These are phyloP conservation scores for Ganoderma meredithae DNA, from an alignment of 1,284 basidiomycete genomes.

Conservation along the genomic window DNA sequence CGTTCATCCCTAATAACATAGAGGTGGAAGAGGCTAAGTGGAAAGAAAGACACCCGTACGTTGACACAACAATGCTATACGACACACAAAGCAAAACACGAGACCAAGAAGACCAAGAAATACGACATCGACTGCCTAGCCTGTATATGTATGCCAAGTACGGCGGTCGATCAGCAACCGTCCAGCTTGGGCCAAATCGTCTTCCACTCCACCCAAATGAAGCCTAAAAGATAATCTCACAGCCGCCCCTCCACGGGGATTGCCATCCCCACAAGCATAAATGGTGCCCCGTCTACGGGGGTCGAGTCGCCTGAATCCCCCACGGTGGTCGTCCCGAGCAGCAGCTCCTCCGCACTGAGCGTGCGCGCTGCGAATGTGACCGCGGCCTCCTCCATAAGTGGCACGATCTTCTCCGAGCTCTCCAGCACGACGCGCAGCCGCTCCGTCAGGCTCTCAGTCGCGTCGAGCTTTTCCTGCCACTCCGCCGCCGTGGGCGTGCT, in stretches of 20 bases:
- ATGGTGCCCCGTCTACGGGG: constrained; percentile 5
- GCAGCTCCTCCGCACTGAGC: constrained; percentile 30
- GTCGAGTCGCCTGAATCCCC: constrained; percentile 13
- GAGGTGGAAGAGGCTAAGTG: neutral
- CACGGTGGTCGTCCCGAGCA: constrained; percentile 19
- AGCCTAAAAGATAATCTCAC: neutral
- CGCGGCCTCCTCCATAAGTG: constrained; percentile 25
- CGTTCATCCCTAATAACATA: neutral
- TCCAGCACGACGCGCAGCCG: constrained; percentile 27
- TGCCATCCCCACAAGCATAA: constrained; percentile 1
- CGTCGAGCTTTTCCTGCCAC: constrained; percentile 32
- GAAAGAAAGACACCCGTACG: neutral
- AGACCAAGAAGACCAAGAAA: neutral
- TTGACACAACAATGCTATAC: constrained; percentile 8
- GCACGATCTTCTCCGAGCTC: constrained; percentile 29
- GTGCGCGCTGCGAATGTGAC: constrained; percentile 30
- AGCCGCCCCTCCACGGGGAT: constrained; percentile 13
- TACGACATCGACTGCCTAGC: neutral
- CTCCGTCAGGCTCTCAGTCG: constrained; percentile 29
- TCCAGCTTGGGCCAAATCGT: neutral
- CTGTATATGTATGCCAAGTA: neutral
- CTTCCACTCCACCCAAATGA: neutral
- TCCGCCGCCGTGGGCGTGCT: constrained; percentile 27
- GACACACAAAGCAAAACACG: constrained; percentile 5
- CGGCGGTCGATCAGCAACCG: neutral